phyloP scores from a whole-genome alignment of 176 grass and related monocot species.

The Pontederia paniculata region DNA sequence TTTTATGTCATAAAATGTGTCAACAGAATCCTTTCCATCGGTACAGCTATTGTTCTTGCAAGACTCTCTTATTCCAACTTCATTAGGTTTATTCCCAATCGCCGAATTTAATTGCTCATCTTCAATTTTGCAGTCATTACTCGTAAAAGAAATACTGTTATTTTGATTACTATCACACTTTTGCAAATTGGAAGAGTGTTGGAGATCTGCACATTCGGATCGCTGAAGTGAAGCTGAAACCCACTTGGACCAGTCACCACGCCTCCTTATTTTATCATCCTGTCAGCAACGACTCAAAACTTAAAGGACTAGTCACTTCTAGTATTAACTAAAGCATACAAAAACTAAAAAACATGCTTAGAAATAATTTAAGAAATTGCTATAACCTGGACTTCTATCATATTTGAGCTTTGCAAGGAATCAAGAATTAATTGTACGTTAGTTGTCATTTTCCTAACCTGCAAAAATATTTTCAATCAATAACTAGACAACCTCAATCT shows the following conservation, averaged over 20 bases:
- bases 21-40: constrained; percentile 24
- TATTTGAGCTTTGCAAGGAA: constrained; percentile 41
- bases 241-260: constrained; percentile 63
- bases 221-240: constrained; percentile 17
- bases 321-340: not conserved
- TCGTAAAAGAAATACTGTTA: not conserved
- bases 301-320: not conserved
- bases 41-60: constrained; percentile 20
- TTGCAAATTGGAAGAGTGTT: constrained; percentile 29
- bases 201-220: constrained; percentile 22
- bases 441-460: constrained; percentile 63
- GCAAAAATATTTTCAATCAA: constrained; percentile 3
- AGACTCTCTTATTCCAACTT: not conserved
- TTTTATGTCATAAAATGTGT: constrained; percentile 20
- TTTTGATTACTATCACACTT: constrained; percentile 20
- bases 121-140: too few relatives aligned
- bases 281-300: constrained; percentile 17
- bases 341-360: not conserved
- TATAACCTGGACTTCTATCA: constrained; percentile 60
- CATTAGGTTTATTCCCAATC: too few relatives aligned
- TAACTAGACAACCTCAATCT: too few relatives aligned
- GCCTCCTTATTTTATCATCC: constrained; percentile 58
- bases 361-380: constrained; percentile 9
- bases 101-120: too few relatives aligned
- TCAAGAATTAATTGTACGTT: constrained; percentile 44